Evolutionary conservation across 2,329 filamentous ascomycete genomes (phyloP), one percentile per base, ranked within the genome.

Genomic region (Colletotrichum tanaceti): DNA sequence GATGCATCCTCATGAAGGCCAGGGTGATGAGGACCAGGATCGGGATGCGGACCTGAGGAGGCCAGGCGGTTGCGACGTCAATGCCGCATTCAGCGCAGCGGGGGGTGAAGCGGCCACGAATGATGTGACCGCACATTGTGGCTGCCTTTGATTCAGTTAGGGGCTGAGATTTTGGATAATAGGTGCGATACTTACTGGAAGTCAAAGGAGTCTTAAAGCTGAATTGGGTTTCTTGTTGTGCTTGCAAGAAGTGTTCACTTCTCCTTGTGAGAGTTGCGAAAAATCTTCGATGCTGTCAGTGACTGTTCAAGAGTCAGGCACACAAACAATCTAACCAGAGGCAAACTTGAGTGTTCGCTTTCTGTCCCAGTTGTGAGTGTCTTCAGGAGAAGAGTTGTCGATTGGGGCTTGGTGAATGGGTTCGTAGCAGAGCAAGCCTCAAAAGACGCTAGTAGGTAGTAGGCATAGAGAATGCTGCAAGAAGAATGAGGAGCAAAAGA

Each of bases 1-100:
- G 67, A 28, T 70, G 57, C 52, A 70, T 47, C 22, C 24, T 39
- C 44, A 67, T 52, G 63, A 68, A 63, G 39, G 52, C 38, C 28
- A 67, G 22, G 2, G 53, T 67, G 35, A 59, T 44, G 28, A 63
- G 18, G 6, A 68, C 43, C 18, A 70, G 38, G 22, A 63, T 43
- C 2, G 52, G 44, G 28, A 70, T 53, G 50, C 67, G 67, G n/a
- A 55, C 28, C 22, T 62, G 18, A 14, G 38, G 39, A 46, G 58
- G 22, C 67, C 67, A 70, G n/a, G 58, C 67, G 14, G 63, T 57
- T 5, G 65, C 46, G 50, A 52, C 41, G 38, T 68, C 65, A 11
- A 39, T 32, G 11, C n/a, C 20, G 35, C 20, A 47, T 20, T 68
- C 55, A 4, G 50, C 10, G 38, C 55, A 68, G 55, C 28, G 65